Conservation (phyloP, 495 filamentous ascomycete species). For the Hypomontagnella submonticulosa region DNA sequence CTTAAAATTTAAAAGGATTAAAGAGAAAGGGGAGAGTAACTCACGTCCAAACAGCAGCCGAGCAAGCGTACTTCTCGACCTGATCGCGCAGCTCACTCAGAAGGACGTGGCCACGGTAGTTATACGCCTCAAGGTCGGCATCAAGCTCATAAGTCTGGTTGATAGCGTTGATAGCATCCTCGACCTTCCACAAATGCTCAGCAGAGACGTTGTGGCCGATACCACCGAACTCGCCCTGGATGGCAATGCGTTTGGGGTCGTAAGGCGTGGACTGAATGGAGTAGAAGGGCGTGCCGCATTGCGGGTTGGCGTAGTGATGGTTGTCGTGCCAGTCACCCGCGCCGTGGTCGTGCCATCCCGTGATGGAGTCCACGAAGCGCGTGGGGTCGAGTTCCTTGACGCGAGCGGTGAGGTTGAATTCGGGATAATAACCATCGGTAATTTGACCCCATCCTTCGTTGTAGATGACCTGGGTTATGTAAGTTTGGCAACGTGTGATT, state of each 20-base stretch:
- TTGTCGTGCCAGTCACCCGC: constrained; percentile 63
- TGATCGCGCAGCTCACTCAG: constrained; percentile 69
- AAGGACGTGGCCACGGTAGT: constrained; percentile 67
- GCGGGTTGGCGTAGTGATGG: constrained; percentile 76
- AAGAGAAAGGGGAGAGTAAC: constrained; percentile 11
- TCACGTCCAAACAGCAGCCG: constrained; percentile 47
- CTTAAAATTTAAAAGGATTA: too few relatives aligned
- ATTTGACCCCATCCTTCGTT: constrained; percentile 79
- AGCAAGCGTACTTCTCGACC: constrained; percentile 64
- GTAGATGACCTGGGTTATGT: constrained; percentile 65
- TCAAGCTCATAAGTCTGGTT: constrained; percentile 75
- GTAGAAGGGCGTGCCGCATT: constrained; percentile 74
- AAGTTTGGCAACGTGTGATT: background rate
- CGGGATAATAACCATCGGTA: constrained; percentile 57
- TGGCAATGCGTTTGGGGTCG: constrained; percentile 68
- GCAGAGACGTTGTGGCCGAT: constrained; percentile 69
- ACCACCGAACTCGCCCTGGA: constrained; percentile 77
- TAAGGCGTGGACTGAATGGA: constrained; percentile 66
- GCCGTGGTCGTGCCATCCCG: constrained; percentile 63
- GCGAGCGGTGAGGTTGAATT: constrained; percentile 64
- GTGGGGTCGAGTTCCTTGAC: constrained; percentile 69
- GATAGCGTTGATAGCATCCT: constrained; percentile 65
- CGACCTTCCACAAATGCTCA: constrained; percentile 68
- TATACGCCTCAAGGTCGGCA: constrained; percentile 66
- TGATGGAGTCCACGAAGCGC: constrained; percentile 67